Base-by-base conservation (phyloP, 2,329 filamentous ascomycete species). In the Penicillium sp. region DNA sequence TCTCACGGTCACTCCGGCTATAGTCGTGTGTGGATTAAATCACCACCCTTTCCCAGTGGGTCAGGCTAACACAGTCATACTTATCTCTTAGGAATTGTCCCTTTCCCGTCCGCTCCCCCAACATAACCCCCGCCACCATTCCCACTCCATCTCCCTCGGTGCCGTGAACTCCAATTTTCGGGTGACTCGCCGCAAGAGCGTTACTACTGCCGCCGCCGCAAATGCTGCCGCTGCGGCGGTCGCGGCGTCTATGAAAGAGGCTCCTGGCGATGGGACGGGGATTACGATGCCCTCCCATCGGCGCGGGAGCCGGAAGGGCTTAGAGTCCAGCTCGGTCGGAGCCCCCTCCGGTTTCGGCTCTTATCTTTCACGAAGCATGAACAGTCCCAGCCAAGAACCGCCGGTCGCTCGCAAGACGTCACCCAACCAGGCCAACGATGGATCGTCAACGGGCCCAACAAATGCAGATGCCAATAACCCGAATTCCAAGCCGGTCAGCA, bases 131-230 rank as follows among this genome's bases (percentile, higher is more conserved):
- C 84, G 88, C 64, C 83, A 82, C 61, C 87, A 88, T 73, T 87
- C 87, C 43, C 85, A 93, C 70, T 91, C 88, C 51, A 77, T 89
- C 60, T 85, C 90, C 48, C 79, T 85, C 52, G 82, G 82, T 60
- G 82, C 85, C 52, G 80, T 90, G 64, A 91, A 90, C 73, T 74
- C 83, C 61, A 84, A 81, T 68, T 86, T 95, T 70, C 87, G 93
- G 60, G 82, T 97, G 59, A 89, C 87, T 61, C 87, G 91, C 64
- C 83, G 93, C 62, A 97, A 97, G 80, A 96, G 90, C 72, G 89
- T 95, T 66, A 83, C 81, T 66, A 88, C 87, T 70, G 81, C 85
- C 41, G 84, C 86, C 17, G 87, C 86, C 75, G 69, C 65, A 45
- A n/a, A n/a, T n/a, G n/a, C n/a, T n/a, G n/a, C n/a, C n/a, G n/a